Conservation (phyloP, 495 filamentous ascomycete species). For the Neurospora sp. region DNA sequence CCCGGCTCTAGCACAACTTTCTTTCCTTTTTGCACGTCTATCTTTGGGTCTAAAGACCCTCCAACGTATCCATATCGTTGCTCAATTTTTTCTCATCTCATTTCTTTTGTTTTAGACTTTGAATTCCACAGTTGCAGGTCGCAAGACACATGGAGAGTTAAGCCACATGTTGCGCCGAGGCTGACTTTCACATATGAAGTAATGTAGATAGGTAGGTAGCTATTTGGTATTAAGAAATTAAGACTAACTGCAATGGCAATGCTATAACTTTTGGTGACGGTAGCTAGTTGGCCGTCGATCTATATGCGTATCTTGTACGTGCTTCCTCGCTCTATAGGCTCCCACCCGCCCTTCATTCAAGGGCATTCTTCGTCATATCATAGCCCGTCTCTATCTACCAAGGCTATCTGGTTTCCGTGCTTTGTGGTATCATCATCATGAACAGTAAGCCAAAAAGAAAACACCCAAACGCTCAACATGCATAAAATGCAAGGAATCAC, state of each 20-base stretch:
- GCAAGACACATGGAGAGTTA: neutral
- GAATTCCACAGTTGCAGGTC: neutral
- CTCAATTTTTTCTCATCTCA: neutral
- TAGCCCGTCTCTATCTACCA: neutral
- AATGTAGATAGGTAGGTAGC: neutral
- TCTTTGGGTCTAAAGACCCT: fast-evolving
- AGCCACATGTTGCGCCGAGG: neutral
- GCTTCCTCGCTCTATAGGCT: neutral
- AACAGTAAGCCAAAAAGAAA: neutral
- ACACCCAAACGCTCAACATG: neutral
- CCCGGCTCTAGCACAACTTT: slow-evolving; percentile 12
- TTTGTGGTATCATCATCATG: neutral
- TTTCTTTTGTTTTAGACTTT: neutral
- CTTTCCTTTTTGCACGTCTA: neutral
- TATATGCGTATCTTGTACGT: neutral
- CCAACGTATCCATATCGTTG: neutral
- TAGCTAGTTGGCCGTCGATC: neutral
- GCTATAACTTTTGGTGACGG: neutral
- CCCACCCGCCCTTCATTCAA: neutral
- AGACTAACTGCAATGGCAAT: neutral
- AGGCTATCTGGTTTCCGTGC: neutral
- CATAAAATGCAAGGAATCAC: neutral
- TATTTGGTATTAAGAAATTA: neutral
- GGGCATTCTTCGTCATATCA: neutral
- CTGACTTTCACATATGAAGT: neutral